Percentiles rank a stretch among this genome's conserved stretches.
Evolutionary conservation across 345 rosid genomes (phyloP).

Genomic region (Conringia planisiliqua): DNA sequence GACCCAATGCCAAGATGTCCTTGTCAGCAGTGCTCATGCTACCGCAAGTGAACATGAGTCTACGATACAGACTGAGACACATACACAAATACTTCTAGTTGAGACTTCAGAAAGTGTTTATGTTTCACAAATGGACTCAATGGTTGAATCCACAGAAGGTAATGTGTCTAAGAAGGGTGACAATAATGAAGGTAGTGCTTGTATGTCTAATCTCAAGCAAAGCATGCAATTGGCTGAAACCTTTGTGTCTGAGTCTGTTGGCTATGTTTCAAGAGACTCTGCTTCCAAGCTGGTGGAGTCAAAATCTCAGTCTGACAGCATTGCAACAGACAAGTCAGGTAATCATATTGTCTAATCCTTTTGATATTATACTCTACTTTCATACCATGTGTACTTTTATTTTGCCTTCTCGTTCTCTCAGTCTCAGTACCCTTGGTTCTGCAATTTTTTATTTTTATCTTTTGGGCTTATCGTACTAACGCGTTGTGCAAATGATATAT

Average conservation of each 20-base stretch:
- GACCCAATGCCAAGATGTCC: slow-evolving; percentile 26
- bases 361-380: slow-evolving; percentile 2
- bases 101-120: slow-evolving; percentile 25
- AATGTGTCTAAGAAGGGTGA: slow-evolving; percentile 23
- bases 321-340: slow-evolving; percentile 43
- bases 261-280: slow-evolving; percentile 15
- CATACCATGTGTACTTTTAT: neutral
- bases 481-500: slow-evolving; percentile 16
- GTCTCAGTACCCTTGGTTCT: neutral
- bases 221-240: slow-evolving; percentile 35
- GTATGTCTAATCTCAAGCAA: slow-evolving; percentile 26
- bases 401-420: neutral
- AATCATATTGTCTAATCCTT: slow-evolving; percentile 15
- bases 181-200: slow-evolving; percentile 16
- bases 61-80: slow-evolving; percentile 24
- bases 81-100: slow-evolving; percentile 22
- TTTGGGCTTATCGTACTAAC: neutral
- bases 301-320: slow-evolving; percentile 34
- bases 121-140: slow-evolving; percentile 22
- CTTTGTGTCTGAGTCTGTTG: slow-evolving; percentile 25
- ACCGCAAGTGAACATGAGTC: slow-evolving; percentile 25
- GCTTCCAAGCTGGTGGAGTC: slow-evolving; percentile 34
- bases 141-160: slow-evolving; percentile 26
- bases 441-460: neutral
- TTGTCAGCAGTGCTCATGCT: slow-evolving; percentile 23